Percentiles rank a stretch among this genome's conserved stretches.
Evolutionary conservation across 108 stramenopile genomes (phyloP).

Genomic region (Nannochloropsis oceanica): DNA sequence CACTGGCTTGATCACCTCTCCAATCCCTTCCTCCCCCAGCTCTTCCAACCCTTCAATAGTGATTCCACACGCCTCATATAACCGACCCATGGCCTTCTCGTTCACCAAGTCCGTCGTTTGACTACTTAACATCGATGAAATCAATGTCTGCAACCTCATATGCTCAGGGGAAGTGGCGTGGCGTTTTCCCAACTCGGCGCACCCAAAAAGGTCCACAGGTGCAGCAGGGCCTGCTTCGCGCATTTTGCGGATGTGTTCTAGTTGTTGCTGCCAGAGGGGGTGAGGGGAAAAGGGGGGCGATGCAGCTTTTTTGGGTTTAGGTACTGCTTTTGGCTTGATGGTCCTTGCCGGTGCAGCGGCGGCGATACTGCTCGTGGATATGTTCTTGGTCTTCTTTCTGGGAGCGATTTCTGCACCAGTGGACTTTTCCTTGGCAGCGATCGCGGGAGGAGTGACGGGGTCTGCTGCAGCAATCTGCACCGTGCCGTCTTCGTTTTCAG

Average conservation of each 20-base stretch:
- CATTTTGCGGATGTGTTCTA: neutral
- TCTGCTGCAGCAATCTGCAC: no score
- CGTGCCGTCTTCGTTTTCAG: no score
- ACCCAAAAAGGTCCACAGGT: neutral
- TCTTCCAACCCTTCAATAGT: neutral
- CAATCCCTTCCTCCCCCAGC: neutral
- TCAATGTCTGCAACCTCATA: neutral
- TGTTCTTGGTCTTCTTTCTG: no score
- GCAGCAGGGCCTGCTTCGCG: neutral
- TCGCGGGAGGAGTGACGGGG: no score
- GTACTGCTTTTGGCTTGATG: neutral
- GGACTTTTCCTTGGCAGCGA: no score
- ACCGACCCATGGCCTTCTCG: neutral
- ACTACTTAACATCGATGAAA: neutral
- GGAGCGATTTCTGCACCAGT: no score
- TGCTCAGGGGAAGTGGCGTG: neutral
- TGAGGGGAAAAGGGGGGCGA: neutral
- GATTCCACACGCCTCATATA: neutral
- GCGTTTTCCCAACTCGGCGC: neutral
- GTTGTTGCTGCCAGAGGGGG: neutral
- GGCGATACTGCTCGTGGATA: no score
- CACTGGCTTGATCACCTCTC: neutral
- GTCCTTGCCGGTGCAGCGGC: no score
- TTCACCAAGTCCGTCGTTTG: neutral
- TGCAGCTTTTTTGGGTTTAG: neutral